Conservation (phyloP, 2,329 filamentous ascomycete genomes). For the Ophioceras dolichostomum region DNA sequence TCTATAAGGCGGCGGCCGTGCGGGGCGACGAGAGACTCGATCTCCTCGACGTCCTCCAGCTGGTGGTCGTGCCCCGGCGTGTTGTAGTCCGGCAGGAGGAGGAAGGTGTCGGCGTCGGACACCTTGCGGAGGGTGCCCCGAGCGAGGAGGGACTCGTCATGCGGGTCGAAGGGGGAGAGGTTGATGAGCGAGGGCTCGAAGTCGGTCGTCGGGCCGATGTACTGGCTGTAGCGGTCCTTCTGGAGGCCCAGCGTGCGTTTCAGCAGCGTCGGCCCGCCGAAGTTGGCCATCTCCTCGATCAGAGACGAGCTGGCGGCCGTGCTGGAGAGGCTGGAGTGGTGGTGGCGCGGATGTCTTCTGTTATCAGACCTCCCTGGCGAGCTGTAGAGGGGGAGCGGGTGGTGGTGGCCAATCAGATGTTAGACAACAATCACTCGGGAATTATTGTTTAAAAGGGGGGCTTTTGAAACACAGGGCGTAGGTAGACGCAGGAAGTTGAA, state of each 20-base stretch:
- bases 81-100: constrained; percentile 63
- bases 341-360: constrained; percentile 38
- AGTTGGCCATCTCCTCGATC: constrained; percentile 59
- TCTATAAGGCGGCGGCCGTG: constrained; percentile 52
- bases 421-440: too few species aligned
- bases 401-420: constrained; percentile 35
- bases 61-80: constrained; percentile 63
- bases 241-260: constrained; percentile 66
- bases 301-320: constrained; percentile 50
- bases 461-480: too few species aligned
- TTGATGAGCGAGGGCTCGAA: constrained; percentile 78
- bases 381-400: constrained; percentile 30
- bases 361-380: constrained; percentile 44
- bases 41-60: constrained; percentile 48
- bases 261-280: constrained; percentile 52
- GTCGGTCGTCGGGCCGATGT: constrained; percentile 72
- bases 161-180: constrained; percentile 66
- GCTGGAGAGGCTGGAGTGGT: constrained; percentile 47
- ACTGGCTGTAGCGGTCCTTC: constrained; percentile 66
- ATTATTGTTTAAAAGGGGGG: too few species aligned
- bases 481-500: too few species aligned
- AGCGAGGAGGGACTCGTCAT: constrained; percentile 66
- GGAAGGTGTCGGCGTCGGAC: constrained; percentile 65
- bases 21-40: constrained; percentile 57
- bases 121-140: constrained; percentile 62